These are phyloP conservation scores for Silene latifolia DNA, from an alignment of 148 eudicot species.

Conservation along the genomic window DNA sequence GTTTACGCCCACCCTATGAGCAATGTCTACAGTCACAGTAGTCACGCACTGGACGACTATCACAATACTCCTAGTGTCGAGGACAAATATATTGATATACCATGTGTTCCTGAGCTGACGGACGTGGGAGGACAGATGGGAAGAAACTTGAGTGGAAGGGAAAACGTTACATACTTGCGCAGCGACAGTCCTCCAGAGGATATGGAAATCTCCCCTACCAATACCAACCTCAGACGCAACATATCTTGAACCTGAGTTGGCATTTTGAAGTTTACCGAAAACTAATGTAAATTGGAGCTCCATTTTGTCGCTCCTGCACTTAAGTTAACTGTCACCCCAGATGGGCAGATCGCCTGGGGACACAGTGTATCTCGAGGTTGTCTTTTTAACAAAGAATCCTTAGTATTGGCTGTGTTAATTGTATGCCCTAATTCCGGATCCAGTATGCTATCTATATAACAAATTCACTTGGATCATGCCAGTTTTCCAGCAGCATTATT, in stretches of 20 bases:
- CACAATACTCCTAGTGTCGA: neutral
- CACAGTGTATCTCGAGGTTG: neutral
- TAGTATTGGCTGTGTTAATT: neutral
- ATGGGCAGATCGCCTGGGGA: neutral
- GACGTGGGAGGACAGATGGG: neutral
- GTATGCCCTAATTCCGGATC: neutral
- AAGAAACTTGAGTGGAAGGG: neutral
- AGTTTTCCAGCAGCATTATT: no score
- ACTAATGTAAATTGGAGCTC: neutral
- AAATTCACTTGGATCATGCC: neutral
- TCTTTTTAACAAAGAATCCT: neutral
- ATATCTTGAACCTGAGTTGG: neutral
- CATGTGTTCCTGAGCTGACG: neutral
- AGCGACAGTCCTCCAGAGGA: neutral
- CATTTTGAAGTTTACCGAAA: neutral
- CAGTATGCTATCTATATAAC: neutral
- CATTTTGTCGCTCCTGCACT: neutral
- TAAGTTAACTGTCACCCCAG: neutral
- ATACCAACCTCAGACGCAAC: neutral
- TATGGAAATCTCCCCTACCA: conserved; percentile 16
- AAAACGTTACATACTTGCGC: neutral
- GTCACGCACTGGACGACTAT: neutral
- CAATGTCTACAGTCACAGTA: neutral
- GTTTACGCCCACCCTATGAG: neutral
- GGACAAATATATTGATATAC: neutral